Conservation (phyloP, 179 eudicot species). For the Corrigiola litoralis region DNA sequence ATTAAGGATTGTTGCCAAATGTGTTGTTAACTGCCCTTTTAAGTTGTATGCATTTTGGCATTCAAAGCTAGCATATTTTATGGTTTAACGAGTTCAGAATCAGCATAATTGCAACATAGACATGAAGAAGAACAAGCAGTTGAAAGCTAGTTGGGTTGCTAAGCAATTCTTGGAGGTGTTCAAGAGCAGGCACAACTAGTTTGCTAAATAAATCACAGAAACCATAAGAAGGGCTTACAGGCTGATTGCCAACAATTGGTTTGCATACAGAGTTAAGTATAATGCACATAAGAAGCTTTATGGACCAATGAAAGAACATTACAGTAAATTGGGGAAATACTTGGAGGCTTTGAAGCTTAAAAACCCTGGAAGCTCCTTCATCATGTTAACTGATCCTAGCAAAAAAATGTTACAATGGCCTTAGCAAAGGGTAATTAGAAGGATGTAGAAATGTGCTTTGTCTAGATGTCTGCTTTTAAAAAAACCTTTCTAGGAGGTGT, state of each 20-base stretch:
- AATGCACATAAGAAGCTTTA: neutral
- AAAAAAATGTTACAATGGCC: neutral
- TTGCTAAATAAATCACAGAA: neutral
- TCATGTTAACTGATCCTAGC: neutral
- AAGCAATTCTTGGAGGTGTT: neutral
- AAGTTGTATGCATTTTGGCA: neutral
- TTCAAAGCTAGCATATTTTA: neutral
- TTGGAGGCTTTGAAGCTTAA: neutral
- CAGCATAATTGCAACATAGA: neutral
- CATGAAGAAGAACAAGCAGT: neutral
- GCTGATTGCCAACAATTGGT: neutral
- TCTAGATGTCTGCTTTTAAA: too few relatives aligned
- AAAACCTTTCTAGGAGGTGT: too few relatives aligned
- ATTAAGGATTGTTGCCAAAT: neutral
- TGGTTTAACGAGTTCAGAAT: neutral
- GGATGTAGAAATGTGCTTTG: too few relatives aligned
- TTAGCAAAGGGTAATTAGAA: neutral
- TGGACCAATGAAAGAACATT: slow-evolving; percentile 2
- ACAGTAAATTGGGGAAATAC: neutral
- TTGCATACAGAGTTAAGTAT: slow-evolving; percentile 1
- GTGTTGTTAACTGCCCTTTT: neutral
- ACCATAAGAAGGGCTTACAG: neutral
- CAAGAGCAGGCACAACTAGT: neutral
- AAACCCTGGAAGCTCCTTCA: neutral
- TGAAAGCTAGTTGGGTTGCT: neutral